These are phyloP conservation scores for Ilex paraguariensis DNA, from an alignment of 305 asterid species.

Conservation along the genomic window DNA sequence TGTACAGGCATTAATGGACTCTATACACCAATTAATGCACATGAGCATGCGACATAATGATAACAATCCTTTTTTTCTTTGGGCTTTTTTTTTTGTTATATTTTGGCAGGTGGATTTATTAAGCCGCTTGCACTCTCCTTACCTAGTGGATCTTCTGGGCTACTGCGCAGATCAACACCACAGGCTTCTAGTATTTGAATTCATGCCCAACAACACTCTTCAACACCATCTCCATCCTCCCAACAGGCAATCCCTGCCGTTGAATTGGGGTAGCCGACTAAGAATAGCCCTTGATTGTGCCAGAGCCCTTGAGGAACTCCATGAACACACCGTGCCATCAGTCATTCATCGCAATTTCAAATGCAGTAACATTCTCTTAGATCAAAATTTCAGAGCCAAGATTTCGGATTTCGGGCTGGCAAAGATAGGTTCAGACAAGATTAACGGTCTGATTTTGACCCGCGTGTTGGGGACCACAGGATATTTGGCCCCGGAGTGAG, in stretches of 20 bases:
- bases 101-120: slow-evolving; percentile 40
- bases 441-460: slow-evolving; percentile 62
- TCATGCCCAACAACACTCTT: slow-evolving; percentile 57
- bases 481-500: slow-evolving; percentile 86
- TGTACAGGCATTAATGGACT: too few relatives aligned
- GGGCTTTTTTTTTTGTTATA: neutral
- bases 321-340: slow-evolving; percentile 63
- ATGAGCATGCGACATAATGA: neutral
- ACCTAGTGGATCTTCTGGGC: slow-evolving; percentile 61
- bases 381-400: slow-evolving; percentile 57
- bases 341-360: slow-evolving; percentile 75
- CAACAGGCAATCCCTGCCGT: slow-evolving; percentile 7
- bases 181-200: slow-evolving; percentile 54
- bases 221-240: slow-evolving; percentile 33
- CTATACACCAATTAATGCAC: neutral
- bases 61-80: neutral
- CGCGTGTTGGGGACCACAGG: slow-evolving; percentile 82
- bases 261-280: slow-evolving; percentile 60
- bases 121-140: slow-evolving; percentile 54
- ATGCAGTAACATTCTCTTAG: slow-evolving; percentile 59
- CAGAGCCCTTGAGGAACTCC: slow-evolving; percentile 63
- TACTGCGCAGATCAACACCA: slow-evolving; percentile 79
- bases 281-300: slow-evolving; percentile 72
- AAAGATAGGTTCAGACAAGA: slow-evolving; percentile 67
- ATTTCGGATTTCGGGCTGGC: slow-evolving; percentile 71